These are phyloP conservation scores for Perilla frutescens DNA, from an alignment of 257 asterid genomes.

Conservation along the genomic window DNA sequence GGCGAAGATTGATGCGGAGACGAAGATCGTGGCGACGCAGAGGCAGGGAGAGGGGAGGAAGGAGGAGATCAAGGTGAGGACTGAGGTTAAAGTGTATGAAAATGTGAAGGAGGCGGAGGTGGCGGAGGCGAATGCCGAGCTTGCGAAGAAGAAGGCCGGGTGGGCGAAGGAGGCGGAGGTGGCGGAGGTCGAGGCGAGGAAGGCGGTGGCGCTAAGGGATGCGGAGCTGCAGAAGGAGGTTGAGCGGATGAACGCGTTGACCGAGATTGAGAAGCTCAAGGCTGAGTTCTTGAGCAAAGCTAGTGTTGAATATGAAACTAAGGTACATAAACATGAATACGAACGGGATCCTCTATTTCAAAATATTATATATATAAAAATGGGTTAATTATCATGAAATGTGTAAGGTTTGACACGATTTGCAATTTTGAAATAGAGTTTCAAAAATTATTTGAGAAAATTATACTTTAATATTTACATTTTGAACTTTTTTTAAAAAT, in stretches of 20 bases:
- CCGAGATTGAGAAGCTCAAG: slow-evolving; percentile 64
- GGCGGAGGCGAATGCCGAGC: slow-evolving; percentile 60
- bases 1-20: slow-evolving; percentile 65
- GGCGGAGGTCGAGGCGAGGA: slow-evolving; percentile 65
- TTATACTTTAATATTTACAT: too few relatives aligned
- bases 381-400: too few relatives aligned
- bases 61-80: slow-evolving; percentile 57
- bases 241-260: slow-evolving; percentile 62
- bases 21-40: slow-evolving; percentile 59
- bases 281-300: slow-evolving; percentile 63
- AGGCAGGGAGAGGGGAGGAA: slow-evolving; percentile 61
- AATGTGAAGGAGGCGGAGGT: slow-evolving; percentile 65
- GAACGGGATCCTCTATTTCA: too few relatives aligned
- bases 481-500: too few relatives aligned
- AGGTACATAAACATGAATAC: slow-evolving; percentile 29
- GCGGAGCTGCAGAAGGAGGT: slow-evolving; percentile 67
- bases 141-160: slow-evolving; percentile 70
- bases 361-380: neutral
- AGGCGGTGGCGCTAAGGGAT: slow-evolving; percentile 65
- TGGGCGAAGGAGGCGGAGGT: slow-evolving; percentile 65
- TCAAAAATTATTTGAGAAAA: too few relatives aligned
- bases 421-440: too few relatives aligned
- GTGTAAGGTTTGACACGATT: too few relatives aligned
- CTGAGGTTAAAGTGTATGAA: slow-evolving; percentile 58
- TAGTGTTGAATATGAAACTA: slow-evolving; percentile 68